Evolutionary conservation across 2,329 filamentous ascomycete genomes (phyloP).

Genomic region (Lizonia empirigonia): DNA sequence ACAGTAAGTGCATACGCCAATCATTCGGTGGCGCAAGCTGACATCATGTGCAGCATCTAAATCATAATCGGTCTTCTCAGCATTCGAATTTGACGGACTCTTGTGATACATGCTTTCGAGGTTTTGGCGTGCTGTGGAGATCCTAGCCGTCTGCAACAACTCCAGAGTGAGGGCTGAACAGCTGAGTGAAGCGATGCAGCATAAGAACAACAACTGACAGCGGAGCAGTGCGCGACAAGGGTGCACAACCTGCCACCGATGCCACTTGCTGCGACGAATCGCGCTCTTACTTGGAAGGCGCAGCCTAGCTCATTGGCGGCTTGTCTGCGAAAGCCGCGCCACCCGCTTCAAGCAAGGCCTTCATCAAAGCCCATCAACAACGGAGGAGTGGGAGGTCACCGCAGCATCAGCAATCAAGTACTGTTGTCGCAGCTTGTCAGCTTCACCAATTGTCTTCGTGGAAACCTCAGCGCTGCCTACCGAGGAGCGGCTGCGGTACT

Average conservation of each 20-base stretch:
- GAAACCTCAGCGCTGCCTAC: not conserved
- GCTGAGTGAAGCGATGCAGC: not conserved
- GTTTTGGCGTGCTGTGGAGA: not conserved
- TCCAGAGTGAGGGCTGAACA: not conserved
- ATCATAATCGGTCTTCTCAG: slow-evolving; percentile 6
- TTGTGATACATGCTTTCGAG: not conserved
- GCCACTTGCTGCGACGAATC: slow-evolving; percentile 10
- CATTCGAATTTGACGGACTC: not conserved
- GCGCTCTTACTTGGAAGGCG: slow-evolving; percentile 19
- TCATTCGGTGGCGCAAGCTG: slow-evolving; percentile 10
- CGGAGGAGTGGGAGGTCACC: slow-evolving; percentile 2
- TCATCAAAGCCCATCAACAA: slow-evolving; percentile 12
- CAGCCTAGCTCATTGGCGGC: slow-evolving; percentile 22
- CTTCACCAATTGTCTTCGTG: not conserved
- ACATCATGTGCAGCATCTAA: slow-evolving; percentile 25
- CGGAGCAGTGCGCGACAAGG: not conserved
- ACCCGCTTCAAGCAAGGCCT: slow-evolving; percentile 12
- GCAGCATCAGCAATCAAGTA: slow-evolving; percentile 9
- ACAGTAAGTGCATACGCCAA: slow-evolving; percentile 7
- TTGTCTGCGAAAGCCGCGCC: slow-evolving; percentile 19
- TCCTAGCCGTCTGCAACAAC: not conserved
- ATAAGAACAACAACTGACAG: slow-evolving; percentile 1
- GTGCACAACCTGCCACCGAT: not conserved
- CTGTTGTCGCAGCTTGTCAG: slow-evolving; percentile 1
- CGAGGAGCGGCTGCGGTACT: slow-evolving; percentile 25